Evolutionary conservation across 2,329 filamentous ascomycete genomes (phyloP), one percentile per base, ranked within the genome.

Genomic region (Elsinoe fawcettii): DNA sequence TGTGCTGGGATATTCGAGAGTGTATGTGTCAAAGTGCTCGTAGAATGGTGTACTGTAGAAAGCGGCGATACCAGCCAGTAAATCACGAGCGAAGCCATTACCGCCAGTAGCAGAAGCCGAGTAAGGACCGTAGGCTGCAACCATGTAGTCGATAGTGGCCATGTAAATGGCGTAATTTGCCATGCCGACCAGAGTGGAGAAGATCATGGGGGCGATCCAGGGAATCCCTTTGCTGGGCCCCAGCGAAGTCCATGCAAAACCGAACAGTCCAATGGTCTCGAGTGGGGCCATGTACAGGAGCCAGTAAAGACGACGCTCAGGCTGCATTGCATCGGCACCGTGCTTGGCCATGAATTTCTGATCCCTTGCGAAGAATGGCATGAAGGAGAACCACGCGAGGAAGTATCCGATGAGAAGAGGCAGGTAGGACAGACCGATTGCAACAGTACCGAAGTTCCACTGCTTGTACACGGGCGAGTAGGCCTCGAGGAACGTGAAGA

Each of bases 401-500:
- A 83, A 63, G 62, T 87, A 59, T 2, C 84, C 85, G 20, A 87
- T 62, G n/a, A 83, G 76, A 44, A 87, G 82, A 6, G 85, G 78
- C 22, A 86, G 75, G 65, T 87, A 85, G 0, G 80, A 69, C 22
- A 86, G 71, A 0, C 83, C 83, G 1, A 82, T 69, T 8, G 76
- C 70, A 2, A 83, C 69, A 3, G 77, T 75, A 20, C 70, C 70
- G 60, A 88, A 88, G 41, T 70, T 65, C 83, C 84, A 88, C 63
- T 86, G 81, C 11, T 72, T 68, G 65, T 86, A 87, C 2, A 88
- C 84, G 1, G 86, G 74, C 0, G 73, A 70, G 62, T 87, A 88
- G 0, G 82, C 85, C 67, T 88, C 83, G 59, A 88, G 81, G 68
- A 86, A 87, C 76, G 86, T 87, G 74, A 88, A 88, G 69, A 88